Percentiles rank a stretch among this genome's conserved stretches.
Evolutionary conservation across 768 basidiomycete genomes (phyloP).

Genomic region (Rhizopogon vulgaris): DNA sequence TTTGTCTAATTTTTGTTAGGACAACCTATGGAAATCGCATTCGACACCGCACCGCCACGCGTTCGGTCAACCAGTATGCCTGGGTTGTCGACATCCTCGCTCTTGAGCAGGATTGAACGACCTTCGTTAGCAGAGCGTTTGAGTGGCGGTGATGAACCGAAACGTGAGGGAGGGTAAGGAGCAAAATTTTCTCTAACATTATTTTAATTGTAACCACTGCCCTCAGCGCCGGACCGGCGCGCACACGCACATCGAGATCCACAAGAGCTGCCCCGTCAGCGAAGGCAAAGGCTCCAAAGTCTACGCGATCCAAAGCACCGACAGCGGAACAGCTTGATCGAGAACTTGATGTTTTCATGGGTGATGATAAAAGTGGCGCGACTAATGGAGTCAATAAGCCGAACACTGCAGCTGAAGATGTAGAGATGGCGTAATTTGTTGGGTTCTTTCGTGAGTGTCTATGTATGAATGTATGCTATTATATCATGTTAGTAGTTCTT

Average conservation of each 20-base stretch:
- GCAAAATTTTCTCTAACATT: not conserved
- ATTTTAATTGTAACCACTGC: not conserved
- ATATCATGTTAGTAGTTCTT: not conserved
- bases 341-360: conserved; percentile 86
- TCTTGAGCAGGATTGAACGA: conserved; percentile 73
- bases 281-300: conserved; percentile 24
- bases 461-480: not conserved
- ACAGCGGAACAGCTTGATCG: conserved; percentile 81
- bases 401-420: conserved; percentile 31
- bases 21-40: conserved; percentile 71
- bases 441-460: not conserved
- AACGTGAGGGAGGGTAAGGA: conserved; percentile 11
- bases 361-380: conserved; percentile 36
- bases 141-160: conserved; percentile 36
- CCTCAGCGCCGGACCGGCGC: conserved; percentile 36
- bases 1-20: conserved; percentile 35
- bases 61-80: conserved; percentile 44
- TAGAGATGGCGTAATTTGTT: conserved; percentile 42
- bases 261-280: conserved; percentile 8
- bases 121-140: conserved; percentile 65
- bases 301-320: conserved; percentile 47
- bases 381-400: conserved; percentile 13
- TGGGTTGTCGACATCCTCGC: conserved; percentile 41
- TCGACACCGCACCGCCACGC: conserved; percentile 41
- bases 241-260: conserved; percentile 26